Evolutionary conservation across 1,139 yeast species (phyloP).

Genomic region (Nakaseomyces delphensis): DNA sequence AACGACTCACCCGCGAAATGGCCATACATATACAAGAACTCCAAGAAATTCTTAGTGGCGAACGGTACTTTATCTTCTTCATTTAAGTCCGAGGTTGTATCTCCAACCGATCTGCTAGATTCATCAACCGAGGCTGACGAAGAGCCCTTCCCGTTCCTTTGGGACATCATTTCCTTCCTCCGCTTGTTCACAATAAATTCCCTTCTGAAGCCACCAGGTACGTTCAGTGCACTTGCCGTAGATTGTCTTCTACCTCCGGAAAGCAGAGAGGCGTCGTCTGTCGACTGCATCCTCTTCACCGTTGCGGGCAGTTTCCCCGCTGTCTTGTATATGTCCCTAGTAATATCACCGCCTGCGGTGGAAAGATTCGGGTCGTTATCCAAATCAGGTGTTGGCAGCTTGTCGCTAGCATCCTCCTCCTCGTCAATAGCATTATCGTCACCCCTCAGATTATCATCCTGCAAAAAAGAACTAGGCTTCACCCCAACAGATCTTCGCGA

Average conservation of each 20-base stretch:
- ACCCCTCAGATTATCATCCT: background rate
- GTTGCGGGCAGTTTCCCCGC: constrained; percentile 10
- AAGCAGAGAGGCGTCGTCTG: constrained; percentile 25
- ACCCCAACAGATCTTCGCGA: background rate
- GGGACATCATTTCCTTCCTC: constrained; percentile 24
- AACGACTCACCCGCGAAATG: constrained; percentile 79
- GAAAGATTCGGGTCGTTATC: constrained; percentile 9
- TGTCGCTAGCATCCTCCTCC: background rate
- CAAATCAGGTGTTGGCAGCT: constrained; percentile 4
- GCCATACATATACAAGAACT: constrained; percentile 66
- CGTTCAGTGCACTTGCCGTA: constrained; percentile 57
- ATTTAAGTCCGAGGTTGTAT: constrained; percentile 3
- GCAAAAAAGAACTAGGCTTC: constrained; percentile 5
- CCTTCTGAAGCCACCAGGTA: constrained; percentile 76
- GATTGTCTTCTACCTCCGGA: constrained; percentile 43
- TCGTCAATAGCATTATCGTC: constrained; percentile 2
- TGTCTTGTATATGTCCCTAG: constrained; percentile 46
- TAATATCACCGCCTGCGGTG: constrained; percentile 62
- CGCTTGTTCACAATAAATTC: constrained; percentile 44
- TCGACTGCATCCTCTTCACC: constrained; percentile 25
- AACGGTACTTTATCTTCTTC: constrained; percentile 35
- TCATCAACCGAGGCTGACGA: constrained; percentile 8
- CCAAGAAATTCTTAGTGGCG: constrained; percentile 60
- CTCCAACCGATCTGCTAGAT: background rate
- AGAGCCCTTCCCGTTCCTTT: constrained; percentile 5